Conservation (phyloP, 371 early-diverging fungal genomes). For the Choanephora cucurbitarum region DNA sequence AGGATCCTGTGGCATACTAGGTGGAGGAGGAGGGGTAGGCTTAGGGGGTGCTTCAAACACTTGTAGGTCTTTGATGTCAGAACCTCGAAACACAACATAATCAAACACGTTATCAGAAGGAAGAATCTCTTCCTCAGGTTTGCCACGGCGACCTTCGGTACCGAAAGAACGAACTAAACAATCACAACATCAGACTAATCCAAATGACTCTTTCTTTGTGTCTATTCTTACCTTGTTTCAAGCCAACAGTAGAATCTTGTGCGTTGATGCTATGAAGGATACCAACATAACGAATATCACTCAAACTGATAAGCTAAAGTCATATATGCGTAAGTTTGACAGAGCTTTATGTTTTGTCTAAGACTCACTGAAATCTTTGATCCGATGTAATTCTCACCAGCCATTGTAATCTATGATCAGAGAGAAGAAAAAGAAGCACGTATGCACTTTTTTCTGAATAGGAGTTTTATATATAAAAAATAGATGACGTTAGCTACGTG, state of each 20-base stretch:
- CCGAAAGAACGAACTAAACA: slow-evolving; percentile 77
- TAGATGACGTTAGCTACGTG: too few species aligned
- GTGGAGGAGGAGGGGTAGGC: slow-evolving; percentile 51
- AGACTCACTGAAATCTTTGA: slow-evolving; percentile 66
- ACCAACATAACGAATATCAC: slow-evolving; percentile 92
- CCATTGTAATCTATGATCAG: slow-evolving; percentile 36
- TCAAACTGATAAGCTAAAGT: slow-evolving; percentile 77
- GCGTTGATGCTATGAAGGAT: slow-evolving; percentile 87
- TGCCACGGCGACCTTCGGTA: slow-evolving; percentile 81
- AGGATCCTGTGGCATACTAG: slow-evolving; percentile 81
- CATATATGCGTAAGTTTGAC: background rate
- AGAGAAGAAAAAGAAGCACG: too few species aligned
- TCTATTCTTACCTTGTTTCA: slow-evolving; percentile 71
- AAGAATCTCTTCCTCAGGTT: slow-evolving; percentile 83
- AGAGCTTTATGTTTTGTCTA: background rate
- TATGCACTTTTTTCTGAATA: too few species aligned
- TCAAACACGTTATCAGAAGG: slow-evolving; percentile 84
- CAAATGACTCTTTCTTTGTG: background rate
- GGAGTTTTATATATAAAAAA: too few species aligned
- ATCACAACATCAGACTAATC: background rate
- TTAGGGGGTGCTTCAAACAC: slow-evolving; percentile 78
- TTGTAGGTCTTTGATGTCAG: slow-evolving; percentile 91
- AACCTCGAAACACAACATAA: slow-evolving; percentile 90
- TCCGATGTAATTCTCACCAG: slow-evolving; percentile 70
- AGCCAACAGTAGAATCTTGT: slow-evolving; percentile 87